Conservation (phyloP, 208 protist species). For the Leishmania lainsoni region DNA sequence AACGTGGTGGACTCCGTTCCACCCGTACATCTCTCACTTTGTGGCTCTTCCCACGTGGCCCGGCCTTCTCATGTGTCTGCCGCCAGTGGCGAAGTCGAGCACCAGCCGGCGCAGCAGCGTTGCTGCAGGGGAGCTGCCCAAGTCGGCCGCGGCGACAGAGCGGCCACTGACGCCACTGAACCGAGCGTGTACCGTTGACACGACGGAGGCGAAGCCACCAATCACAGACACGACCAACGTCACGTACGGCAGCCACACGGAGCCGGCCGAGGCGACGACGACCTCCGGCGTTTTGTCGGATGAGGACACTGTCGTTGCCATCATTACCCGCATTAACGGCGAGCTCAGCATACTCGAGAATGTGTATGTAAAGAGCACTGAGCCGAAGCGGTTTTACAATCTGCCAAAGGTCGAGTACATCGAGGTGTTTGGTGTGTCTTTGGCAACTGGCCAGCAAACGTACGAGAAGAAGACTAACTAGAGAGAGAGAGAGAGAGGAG, state of each 20-base stretch:
- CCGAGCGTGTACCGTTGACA: not conserved
- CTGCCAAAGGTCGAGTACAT: slow-evolving; percentile 81
- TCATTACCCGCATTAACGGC: slow-evolving; percentile 44
- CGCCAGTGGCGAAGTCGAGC: slow-evolving; percentile 17
- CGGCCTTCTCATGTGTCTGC: slow-evolving; percentile 46
- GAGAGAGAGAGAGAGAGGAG: not conserved
- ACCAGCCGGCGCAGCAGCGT: slow-evolving; percentile 15
- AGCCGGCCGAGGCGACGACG: slow-evolving; percentile 20
- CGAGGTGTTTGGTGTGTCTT: slow-evolving; percentile 63
- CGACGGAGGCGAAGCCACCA: not conserved
- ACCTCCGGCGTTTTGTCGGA: slow-evolving; percentile 19
- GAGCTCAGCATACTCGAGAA: slow-evolving; percentile 58
- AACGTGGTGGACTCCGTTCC: slow-evolving; percentile 45
- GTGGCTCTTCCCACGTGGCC: slow-evolving; percentile 72
- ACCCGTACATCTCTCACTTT: slow-evolving; percentile 52
- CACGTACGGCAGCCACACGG: slow-evolving; percentile 20
- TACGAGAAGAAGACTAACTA: slow-evolving; percentile 58
- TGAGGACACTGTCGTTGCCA: slow-evolving; percentile 45
- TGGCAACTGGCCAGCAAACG: slow-evolving; percentile 53
- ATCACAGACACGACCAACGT: slow-evolving; percentile 13
- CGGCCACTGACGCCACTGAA: not conserved
- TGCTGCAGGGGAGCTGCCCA: not conserved
- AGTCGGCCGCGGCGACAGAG: not conserved
- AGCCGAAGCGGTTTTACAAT: slow-evolving; percentile 81
- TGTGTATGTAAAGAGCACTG: slow-evolving; percentile 71